phyloP scores from a whole-genome alignment of 2,329 filamentous ascomycete genomes.

The Zymoseptoria tritici region DNA sequence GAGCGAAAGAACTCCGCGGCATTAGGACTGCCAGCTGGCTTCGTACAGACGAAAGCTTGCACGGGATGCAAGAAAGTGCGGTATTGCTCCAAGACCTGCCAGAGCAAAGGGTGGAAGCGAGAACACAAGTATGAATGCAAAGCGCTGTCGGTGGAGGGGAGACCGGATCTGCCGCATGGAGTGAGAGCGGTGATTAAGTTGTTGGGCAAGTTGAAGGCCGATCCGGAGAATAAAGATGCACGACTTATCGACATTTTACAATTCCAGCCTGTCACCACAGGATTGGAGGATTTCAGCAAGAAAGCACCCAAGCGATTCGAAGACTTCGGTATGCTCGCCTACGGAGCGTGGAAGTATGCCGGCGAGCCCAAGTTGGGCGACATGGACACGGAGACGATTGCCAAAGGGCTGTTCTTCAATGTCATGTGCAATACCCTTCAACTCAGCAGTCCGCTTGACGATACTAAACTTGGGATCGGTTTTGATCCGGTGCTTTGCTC shows the following conservation, averaged over 20 bases:
- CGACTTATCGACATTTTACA: constrained; percentile 19
- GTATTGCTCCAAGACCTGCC: constrained; percentile 56
- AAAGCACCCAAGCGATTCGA: constrained; percentile 37
- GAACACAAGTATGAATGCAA: constrained; percentile 55
- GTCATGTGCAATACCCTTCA: constrained; percentile 53
- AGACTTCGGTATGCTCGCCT: constrained; percentile 46
- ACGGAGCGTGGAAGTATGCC: constrained; percentile 49
- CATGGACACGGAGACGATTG: constrained; percentile 15
- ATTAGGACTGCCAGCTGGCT: constrained; percentile 21
- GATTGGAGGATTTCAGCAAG: constrained; percentile 42
- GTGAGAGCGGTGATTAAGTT: constrained; percentile 51
- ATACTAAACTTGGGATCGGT: constrained; percentile 50
- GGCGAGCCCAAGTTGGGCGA: constrained; percentile 21
- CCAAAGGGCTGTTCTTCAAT: constrained; percentile 16
- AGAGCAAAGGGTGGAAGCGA: constrained; percentile 51
- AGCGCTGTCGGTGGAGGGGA: constrained; percentile 37
- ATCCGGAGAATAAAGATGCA: constrained; percentile 19
- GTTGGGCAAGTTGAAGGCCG: constrained; percentile 29
- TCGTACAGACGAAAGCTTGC: constrained; percentile 44
- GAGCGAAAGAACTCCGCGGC: constrained; percentile 28
- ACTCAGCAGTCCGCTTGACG: constrained; percentile 48
- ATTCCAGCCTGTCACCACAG: constrained; percentile 29
- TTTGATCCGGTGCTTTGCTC: constrained; percentile 48
- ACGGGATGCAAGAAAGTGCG: constrained; percentile 50
- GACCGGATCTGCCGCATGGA: constrained; percentile 44